Evolutionary conservation across 1,284 basidiomycete genomes (phyloP), one percentile per base, ranked within the genome.

Genomic region (Cutaneotrichosporon cutaneum): DNA sequence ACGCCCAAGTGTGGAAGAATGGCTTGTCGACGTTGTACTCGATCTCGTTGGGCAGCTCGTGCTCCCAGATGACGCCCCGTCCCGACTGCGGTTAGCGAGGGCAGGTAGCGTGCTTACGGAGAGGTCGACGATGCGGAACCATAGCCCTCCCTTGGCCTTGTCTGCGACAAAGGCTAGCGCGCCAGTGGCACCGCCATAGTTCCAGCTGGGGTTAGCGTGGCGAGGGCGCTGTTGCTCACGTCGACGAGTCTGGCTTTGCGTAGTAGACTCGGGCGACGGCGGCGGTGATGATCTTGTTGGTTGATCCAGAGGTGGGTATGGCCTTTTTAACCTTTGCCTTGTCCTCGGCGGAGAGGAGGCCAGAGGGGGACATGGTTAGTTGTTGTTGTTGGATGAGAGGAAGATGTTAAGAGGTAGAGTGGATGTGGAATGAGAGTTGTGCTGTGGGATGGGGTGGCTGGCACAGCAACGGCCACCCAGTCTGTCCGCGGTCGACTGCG

Each of bases 1-100:
- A 90, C 14, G 88, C 83, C 77, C 97, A 98, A 2, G 92, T 89
- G 81, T 97, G 92, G 76, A 98, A 97, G 84, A 89, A 96, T 2
- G 90, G 85, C 66, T 94, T 84, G 75, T 98, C 95, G 73, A 90
- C 85, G 73, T 87, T 84, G 77, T 93, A 93, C 64, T 90, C 86
- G 66, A 96, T 87, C 50, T 87, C 88, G 42, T 90, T 85, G 68
- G 94, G 96, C 3, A 97, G 79, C 75, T 96, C 94, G 70, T 97
- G 92, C 67, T 94, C 88, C 95, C 95, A 99, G 48, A 94, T 87
- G 32, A 94, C 85, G 11, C 93, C 94, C 56, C 91, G 82, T 1
- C 90, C 92, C 14, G 92, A 90, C 72, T 82, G 16, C 35, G n/a
- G 60, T 63, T 36, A 67, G 61, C 22, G 30, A 8, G 4, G 33